Evolutionary conservation across 257 asterid genomes (phyloP).

Genomic region (Solanum clarkiae): DNA sequence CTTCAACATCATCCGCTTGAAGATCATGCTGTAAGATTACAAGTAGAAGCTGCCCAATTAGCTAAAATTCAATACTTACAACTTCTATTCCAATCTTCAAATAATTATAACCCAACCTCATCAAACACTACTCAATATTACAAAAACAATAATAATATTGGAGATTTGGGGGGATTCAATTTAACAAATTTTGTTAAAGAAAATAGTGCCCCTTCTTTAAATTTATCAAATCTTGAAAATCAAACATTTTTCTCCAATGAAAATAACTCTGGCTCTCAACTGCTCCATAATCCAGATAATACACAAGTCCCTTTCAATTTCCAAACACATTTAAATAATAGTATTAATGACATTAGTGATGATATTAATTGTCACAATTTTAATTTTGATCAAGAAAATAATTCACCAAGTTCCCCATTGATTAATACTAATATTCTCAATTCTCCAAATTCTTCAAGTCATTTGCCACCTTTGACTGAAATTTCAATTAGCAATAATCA

Average conservation of each 20-base stretch:
- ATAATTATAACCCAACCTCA: neutral
- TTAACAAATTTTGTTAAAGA: neutral
- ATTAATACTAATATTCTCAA: neutral
- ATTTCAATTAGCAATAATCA: constrained; percentile 3
- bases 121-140: neutral
- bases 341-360: neutral
- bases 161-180: neutral
- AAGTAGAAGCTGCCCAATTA: constrained; percentile 25
- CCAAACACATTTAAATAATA: constrained; percentile 7
- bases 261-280: constrained; percentile 15
- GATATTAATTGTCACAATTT: neutral
- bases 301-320: constrained; percentile 36
- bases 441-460: constrained; percentile 13
- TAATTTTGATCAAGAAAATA: neutral
- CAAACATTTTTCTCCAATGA: constrained; percentile 20
- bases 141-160: neutral
- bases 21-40: constrained; percentile 39
- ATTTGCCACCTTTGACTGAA: constrained; percentile 21
- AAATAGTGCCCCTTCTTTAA: neutral
- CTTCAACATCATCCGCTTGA: constrained; percentile 50
- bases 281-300: constrained; percentile 24
- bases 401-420: constrained; percentile 21
- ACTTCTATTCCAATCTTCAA: constrained; percentile 24
- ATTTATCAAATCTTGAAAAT: constrained; percentile 13
- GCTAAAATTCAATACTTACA: constrained; percentile 45